Percentiles rank a stretch among this genome's conserved stretches.
Evolutionary conservation across 441 rosid genomes (phyloP).

Genomic region (Macaranga tanarius): DNA sequence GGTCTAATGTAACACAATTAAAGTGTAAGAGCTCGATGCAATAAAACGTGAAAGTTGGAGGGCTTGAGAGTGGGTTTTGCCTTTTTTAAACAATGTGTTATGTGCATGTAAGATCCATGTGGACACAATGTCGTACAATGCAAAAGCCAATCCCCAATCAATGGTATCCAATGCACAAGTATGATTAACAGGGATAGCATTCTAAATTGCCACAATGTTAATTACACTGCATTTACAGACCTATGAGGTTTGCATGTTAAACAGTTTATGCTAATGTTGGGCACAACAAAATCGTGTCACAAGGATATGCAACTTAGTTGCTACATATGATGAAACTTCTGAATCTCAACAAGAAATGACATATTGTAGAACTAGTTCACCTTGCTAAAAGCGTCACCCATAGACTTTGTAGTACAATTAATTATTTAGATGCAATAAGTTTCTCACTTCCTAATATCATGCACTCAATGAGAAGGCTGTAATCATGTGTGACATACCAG

Average conservation of each 20-base stretch:
- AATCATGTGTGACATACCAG: slow-evolving; percentile 49
- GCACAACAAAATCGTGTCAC: not conserved
- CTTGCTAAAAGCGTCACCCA: not conserved
- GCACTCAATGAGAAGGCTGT: slow-evolving; percentile 2
- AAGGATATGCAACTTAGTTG: not conserved
- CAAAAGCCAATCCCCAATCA: not conserved
- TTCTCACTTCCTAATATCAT: not conserved
- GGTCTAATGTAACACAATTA: no score
- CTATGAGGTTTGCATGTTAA: not conserved
- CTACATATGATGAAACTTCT: not conserved
- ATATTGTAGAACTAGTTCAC: slow-evolving; percentile 1
- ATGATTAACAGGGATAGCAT: not conserved
- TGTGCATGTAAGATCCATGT: no score
- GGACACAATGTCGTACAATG: no score
- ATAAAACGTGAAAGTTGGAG: no score
- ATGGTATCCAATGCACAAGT: not conserved
- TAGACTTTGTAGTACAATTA: not conserved
- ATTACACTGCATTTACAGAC: not conserved
- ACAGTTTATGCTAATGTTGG: not conserved
- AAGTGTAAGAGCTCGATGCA: no score
- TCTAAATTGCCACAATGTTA: not conserved
- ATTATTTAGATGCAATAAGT: slow-evolving; percentile 2
- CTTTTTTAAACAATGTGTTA: no score
- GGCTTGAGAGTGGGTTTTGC: no score
- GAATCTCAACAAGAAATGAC: not conserved